These are phyloP conservation scores for Boletales sp. DNA, from an alignment of 768 basidiomycete species.

Conservation along the genomic window DNA sequence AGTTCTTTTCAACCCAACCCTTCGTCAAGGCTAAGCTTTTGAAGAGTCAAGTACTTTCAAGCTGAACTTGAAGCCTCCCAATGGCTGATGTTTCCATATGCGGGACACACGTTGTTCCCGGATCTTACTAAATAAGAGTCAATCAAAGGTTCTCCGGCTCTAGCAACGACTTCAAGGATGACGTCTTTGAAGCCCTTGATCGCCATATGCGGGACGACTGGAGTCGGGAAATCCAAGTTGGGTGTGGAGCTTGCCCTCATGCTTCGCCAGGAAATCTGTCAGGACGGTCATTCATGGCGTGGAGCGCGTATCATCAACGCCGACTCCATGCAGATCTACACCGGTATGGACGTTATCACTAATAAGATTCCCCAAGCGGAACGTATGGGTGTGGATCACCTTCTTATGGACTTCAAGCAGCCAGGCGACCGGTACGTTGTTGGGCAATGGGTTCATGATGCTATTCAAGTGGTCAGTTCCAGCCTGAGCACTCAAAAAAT, in stretches of 20 bases:
- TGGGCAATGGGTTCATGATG: conserved; percentile 85
- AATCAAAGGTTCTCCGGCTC: no score
- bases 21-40: no score
- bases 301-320: conserved; percentile 87
- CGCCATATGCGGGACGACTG: conserved; percentile 89
- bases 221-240: conserved; percentile 93
- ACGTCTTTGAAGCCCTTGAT: conserved; percentile 60
- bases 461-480: conserved; percentile 63
- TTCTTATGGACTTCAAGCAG: conserved; percentile 82
- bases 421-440: conserved; percentile 88
- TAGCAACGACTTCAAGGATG: conserved; percentile 11
- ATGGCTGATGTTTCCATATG: no score
- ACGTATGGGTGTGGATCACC: conserved; percentile 78
- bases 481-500: background rate
- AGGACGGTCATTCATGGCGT: conserved; percentile 39
- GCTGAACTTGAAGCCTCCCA: no score
- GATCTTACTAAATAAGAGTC: background rate
- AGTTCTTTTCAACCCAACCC: no score
- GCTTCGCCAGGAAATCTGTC: conserved; percentile 34
- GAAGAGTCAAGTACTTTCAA: no score
- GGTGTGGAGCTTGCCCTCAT: conserved; percentile 82
- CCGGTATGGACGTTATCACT: conserved; percentile 87
- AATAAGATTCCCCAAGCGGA: conserved; percentile 86
- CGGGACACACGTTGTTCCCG: no score
- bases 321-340: conserved; percentile 97